phyloP scores from a whole-genome alignment of 257 asterid genomes.

The Haberlea rhodopensis region DNA sequence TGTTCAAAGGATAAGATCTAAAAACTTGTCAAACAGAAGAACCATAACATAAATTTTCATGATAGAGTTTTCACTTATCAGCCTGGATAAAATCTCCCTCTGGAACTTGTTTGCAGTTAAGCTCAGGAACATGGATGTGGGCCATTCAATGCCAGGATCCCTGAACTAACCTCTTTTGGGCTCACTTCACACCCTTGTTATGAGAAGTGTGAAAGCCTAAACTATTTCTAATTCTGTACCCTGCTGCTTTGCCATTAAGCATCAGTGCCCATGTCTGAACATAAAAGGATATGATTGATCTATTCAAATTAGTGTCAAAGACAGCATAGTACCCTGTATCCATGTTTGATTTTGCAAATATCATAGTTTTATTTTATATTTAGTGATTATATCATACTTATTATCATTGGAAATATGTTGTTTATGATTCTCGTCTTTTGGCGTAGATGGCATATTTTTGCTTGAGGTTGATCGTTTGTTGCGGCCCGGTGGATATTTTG shows the following conservation, averaged over 20 bases:
- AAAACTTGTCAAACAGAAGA: too few species aligned
- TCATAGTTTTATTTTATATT: too few species aligned
- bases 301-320: neutral
- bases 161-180: neutral
- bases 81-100: neutral
- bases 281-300: neutral
- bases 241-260: neutral
- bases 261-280: neutral
- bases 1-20: too few species aligned
- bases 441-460: conserved; percentile 73
- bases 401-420: neutral
- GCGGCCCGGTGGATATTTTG: conserved; percentile 99
- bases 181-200: neutral
- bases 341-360: neutral
- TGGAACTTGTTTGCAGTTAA: neutral
- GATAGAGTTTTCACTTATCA: neutral
- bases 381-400: neutral
- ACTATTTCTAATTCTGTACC: neutral
- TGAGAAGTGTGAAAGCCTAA: neutral
- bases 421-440: conserved; percentile 22
- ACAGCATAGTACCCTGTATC: neutral
- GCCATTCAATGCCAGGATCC: neutral
- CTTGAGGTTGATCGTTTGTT: conserved; percentile 86
- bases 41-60: too few species aligned
- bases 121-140: neutral